Percentiles rank a stretch among this genome's conserved stretches.
Evolutionary conservation across 345 rosid genomes (phyloP).

Genomic region (Streptanthus diversifolius): DNA sequence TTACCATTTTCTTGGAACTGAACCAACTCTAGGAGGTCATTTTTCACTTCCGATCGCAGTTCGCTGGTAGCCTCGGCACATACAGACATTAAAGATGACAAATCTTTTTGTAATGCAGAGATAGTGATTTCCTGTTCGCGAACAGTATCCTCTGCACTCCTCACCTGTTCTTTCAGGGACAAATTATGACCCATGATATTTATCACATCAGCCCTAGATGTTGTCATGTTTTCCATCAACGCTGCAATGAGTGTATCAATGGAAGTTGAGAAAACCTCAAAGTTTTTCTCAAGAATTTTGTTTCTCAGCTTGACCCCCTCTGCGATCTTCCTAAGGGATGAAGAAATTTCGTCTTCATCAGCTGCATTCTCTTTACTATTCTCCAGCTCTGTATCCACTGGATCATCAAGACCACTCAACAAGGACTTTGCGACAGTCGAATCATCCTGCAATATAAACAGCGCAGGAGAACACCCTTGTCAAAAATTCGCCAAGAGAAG

Average conservation of each 20-base stretch:
- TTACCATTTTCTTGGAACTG: conserved; percentile 38
- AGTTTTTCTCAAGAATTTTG: conserved; percentile 44
- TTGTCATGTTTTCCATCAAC: conserved; percentile 46
- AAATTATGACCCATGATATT: conserved; percentile 40
- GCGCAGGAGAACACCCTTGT: not conserved
- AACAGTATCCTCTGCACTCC: conserved; percentile 44
- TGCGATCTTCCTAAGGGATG: conserved; percentile 46
- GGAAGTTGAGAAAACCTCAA: conserved; percentile 46
- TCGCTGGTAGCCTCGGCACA: conserved; percentile 54
- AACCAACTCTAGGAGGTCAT: conserved; percentile 45
- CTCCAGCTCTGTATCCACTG: conserved; percentile 35
- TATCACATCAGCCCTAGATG: conserved; percentile 41
- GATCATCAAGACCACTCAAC: conserved; percentile 37
- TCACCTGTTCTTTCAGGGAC: conserved; percentile 49
- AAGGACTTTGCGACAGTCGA: conserved; percentile 33
- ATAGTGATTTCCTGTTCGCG: conserved; percentile 50
- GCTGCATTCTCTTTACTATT: conserved; percentile 34
- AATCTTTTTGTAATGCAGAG: conserved; percentile 43
- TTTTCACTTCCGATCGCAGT: conserved; percentile 53
- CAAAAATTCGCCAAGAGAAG: not conserved
- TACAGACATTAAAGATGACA: conserved; percentile 48
- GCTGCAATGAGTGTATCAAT: conserved; percentile 47
- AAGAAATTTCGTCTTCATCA: conserved; percentile 43
- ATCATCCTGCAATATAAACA: conserved; percentile 46
- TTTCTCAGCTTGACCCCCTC: conserved; percentile 52